Base-by-base conservation (phyloP, 129 eudicot species). In the Smallanthus sonchifolius region DNA sequence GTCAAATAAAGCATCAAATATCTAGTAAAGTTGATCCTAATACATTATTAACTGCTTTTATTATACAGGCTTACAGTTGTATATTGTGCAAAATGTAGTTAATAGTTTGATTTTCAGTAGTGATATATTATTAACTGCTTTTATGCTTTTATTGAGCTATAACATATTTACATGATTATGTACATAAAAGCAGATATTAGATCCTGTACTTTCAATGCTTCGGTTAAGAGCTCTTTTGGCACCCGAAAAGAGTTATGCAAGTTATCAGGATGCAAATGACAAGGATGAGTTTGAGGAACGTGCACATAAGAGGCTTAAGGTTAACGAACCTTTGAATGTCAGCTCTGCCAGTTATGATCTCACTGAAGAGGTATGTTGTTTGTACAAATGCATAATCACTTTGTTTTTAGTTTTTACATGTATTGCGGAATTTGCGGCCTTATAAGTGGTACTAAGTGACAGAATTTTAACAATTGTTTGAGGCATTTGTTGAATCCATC, bases 221-320 rank as follows among this genome's bases (percentile, higher is more conserved):
- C 87, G 84, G 13, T 48, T 90, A 66, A 81, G 80, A 67, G 35
- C 72, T 59, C 64, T 71, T 39, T 32, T 85, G 81, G 82, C 42
- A 59, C 64, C 51, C 42, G 77, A 83, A 77, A 73, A 70, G 62
- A 72, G 73, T 59, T 30, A 43, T 69, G 60, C 72, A 8, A 77
- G 40, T 62, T 13, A 34, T 65, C 74, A 81, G 7, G 77, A 70
- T 68, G 75, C 72, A 30, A 62, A 60, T 35, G n/a, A 36, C 51
- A 77, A 79, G 44, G 72, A 15, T 51, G 81, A 77, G 65, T 70
- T 67, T 2, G 78, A 48, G 48, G 38, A 68, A 11, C 83, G 39
- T 56, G 84, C 87, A 56, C 74, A 17, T 38, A 90, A 90, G 86
- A 87, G 87, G 74, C 82, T n/a, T 30, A 90, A 78, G 82, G 73